Conservation (phyloP, 1,284 basidiomycete genomes). For the Ceratobasidium sp. region DNA sequence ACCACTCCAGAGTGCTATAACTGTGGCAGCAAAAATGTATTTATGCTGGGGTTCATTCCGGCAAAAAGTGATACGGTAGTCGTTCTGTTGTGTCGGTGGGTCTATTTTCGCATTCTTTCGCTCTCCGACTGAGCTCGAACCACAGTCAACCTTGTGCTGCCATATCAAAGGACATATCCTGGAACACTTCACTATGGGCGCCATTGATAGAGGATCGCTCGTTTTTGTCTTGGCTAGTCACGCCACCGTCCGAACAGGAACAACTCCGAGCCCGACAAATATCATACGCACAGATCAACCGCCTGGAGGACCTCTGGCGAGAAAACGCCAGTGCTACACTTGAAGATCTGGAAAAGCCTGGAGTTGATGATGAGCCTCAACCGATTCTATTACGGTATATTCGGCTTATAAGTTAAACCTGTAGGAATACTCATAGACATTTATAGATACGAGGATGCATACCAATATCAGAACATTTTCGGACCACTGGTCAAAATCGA, state of each 20-base stretch:
- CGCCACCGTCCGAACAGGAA: slow-evolving; percentile 94
- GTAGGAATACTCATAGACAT: not conserved
- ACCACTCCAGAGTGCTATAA: slow-evolving; percentile 99
- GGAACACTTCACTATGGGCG: slow-evolving; percentile 98
- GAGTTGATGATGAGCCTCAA: slow-evolving; percentile 96
- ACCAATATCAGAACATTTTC: slow-evolving; percentile 99
- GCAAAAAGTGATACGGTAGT: slow-evolving; percentile 99
- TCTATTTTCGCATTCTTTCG: slow-evolving; percentile 39
- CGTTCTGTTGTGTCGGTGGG: slow-evolving; percentile 94
- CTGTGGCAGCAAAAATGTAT: slow-evolving; percentile 99
- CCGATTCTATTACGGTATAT: slow-evolving; percentile 76
- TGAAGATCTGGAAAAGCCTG: slow-evolving; percentile 95
- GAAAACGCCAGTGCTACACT: slow-evolving; percentile 94
- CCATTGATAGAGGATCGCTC: slow-evolving; percentile 98
- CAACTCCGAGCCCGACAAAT: slow-evolving; percentile 95
- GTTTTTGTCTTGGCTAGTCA: slow-evolving; percentile 98
- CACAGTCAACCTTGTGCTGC: slow-evolving; percentile 94
- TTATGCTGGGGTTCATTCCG: slow-evolving; percentile 98
- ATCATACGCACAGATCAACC: slow-evolving; percentile 95
- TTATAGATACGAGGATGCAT: slow-evolving; percentile 90
- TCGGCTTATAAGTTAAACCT: slow-evolving; percentile 11
- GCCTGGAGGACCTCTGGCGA: slow-evolving; percentile 97
- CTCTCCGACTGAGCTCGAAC: slow-evolving; percentile 19
- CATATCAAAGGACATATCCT: slow-evolving; percentile 96
- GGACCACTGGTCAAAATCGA: slow-evolving; percentile 99